These are phyloP conservation scores for Stylonectria norvegica DNA, from an alignment of 2,329 filamentous ascomycete genomes.

Conservation along the genomic window DNA sequence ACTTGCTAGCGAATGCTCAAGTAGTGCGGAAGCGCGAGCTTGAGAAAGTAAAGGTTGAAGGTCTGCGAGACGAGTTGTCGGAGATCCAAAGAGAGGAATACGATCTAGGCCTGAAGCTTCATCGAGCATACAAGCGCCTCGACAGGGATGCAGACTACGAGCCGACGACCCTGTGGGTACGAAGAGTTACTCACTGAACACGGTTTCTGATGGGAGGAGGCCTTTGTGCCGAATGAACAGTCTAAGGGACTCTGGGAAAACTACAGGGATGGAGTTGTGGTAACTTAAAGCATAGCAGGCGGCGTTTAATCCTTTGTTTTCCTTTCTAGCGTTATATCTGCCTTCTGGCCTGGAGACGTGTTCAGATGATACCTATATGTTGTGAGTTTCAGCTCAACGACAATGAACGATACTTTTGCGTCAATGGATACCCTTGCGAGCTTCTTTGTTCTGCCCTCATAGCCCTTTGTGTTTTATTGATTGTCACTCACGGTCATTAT, in stretches of 20 bases:
- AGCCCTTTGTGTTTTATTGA: no score
- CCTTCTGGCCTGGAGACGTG: conserved; percentile 13
- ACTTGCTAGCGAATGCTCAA: conserved; percentile 62
- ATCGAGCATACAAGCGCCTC: conserved; percentile 70
- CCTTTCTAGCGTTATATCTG: conserved; percentile 11
- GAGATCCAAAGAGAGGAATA: conserved; percentile 75
- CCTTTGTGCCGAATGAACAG: not conserved
- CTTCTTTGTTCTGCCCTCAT: no score
- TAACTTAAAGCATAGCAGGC: conserved; percentile 21
- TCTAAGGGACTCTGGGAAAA: conserved; percentile 6
- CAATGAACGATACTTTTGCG: conserved; percentile 11
- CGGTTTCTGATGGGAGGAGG: not conserved
- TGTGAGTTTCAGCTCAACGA: conserved; percentile 9
- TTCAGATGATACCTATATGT: conserved; percentile 13
- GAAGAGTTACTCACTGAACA: conserved; percentile 64
- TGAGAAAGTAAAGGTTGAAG: conserved; percentile 64
- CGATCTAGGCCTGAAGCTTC: conserved; percentile 71
- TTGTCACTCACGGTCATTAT: no score
- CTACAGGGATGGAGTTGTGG: conserved; percentile 22
- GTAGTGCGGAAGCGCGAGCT: conserved; percentile 54
- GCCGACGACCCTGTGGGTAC: conserved; percentile 72
- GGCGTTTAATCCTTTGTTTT: conserved; percentile 17
- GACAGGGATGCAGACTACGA: conserved; percentile 65
- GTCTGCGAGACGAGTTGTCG: conserved; percentile 62
- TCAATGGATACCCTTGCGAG: no score